Evolutionary conservation across 2,329 filamentous ascomycete species (phyloP).

Genomic region (Hymenoscyphus repandus): DNA sequence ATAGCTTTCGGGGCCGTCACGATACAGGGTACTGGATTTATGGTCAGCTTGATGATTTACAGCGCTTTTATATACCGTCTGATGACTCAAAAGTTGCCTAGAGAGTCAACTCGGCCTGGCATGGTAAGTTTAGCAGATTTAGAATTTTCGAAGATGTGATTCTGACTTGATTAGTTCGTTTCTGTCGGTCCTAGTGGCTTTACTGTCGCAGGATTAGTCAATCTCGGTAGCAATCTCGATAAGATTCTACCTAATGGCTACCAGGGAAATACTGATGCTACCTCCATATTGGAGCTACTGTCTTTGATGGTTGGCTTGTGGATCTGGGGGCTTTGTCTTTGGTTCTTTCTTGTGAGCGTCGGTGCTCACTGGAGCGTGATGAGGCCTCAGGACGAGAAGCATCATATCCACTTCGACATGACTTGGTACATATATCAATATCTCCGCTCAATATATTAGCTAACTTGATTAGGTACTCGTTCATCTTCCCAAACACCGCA

Average conservation of each 20-base stretch:
- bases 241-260: slow-evolving; percentile 41
- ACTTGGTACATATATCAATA: slow-evolving; percentile 61
- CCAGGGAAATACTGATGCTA: slow-evolving; percentile 37
- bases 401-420: slow-evolving; percentile 70
- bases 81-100: slow-evolving; percentile 81
- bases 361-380: slow-evolving; percentile 68
- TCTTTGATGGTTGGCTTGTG: slow-evolving; percentile 64
- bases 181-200: slow-evolving; percentile 65
- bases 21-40: slow-evolving; percentile 49
- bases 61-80: slow-evolving; percentile 79
- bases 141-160: neutral
- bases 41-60: slow-evolving; percentile 71
- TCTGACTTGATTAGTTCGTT: slow-evolving; percentile 54
- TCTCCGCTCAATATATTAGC: slow-evolving; percentile 62
- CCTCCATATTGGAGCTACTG: slow-evolving; percentile 42
- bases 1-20: slow-evolving; percentile 46
- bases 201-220: slow-evolving; percentile 54
- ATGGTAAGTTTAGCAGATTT: slow-evolving; percentile 42
- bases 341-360: slow-evolving; percentile 79
- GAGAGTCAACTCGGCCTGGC: slow-evolving; percentile 69
- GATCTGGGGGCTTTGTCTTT: slow-evolving; percentile 78
- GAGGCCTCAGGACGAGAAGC: slow-evolving; percentile 35
- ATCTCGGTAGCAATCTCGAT: slow-evolving; percentile 19
- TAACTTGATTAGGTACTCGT: slow-evolving; percentile 57
- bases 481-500: slow-evolving; percentile 47